Conservation (phyloP, 805 yeast species). For the Ogataea wickerhamii region DNA sequence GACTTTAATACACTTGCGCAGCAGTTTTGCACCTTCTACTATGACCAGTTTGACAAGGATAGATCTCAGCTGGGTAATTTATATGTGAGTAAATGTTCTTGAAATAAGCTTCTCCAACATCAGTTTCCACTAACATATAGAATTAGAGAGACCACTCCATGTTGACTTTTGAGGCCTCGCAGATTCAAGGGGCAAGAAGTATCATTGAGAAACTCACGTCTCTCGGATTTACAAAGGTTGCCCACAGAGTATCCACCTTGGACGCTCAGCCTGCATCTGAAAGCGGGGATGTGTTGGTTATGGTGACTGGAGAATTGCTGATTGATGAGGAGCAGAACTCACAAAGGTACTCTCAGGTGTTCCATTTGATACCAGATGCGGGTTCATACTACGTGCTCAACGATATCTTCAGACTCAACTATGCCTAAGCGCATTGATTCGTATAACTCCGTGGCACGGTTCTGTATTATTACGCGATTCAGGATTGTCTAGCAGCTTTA, state of each 20-base stretch:
- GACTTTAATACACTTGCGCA: constrained; percentile 37
- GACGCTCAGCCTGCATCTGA: constrained; percentile 98
- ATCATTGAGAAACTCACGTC: constrained; percentile 89
- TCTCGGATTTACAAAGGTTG: constrained; percentile 89
- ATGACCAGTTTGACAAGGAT: constrained; percentile 90
- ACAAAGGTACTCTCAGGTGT: constrained; percentile 95
- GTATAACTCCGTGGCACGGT: too few species aligned
- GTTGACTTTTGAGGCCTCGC: constrained; percentile 94
- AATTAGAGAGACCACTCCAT: constrained; percentile 88
- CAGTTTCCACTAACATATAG: too few species aligned
- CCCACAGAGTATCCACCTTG: constrained; percentile 88
- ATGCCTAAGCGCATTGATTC: constrained; percentile 53
- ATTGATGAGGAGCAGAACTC: constrained; percentile 93
- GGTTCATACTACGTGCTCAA: constrained; percentile 90
- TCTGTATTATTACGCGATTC: too few species aligned
- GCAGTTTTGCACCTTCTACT: constrained; percentile 92
- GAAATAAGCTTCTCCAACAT: too few species aligned
- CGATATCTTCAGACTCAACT: constrained; percentile 95
- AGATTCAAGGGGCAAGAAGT: constrained; percentile 89
- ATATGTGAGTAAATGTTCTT: constrained; percentile 65
- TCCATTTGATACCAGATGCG: constrained; percentile 93
- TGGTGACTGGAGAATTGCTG: constrained; percentile 95
- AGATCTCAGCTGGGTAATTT: constrained; percentile 89
- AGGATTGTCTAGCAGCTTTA: too few species aligned
- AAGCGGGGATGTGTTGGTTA: constrained; percentile 85